phyloP scores from a whole-genome alignment of 495 filamentous ascomycete species.

The Bryoglossum gracile region DNA sequence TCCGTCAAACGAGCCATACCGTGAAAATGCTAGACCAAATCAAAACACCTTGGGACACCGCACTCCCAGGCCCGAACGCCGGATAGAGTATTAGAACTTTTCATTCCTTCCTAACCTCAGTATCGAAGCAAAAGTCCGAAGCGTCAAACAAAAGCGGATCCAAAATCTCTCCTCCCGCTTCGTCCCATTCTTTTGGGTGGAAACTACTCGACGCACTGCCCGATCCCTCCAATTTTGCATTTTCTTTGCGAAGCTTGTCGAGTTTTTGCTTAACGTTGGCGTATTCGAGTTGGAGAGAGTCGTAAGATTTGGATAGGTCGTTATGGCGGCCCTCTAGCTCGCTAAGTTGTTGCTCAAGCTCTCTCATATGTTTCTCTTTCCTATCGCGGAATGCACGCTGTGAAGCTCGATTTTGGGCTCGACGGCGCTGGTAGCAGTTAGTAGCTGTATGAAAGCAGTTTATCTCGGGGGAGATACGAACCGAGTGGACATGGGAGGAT shows the following conservation, averaged over 20 bases:
- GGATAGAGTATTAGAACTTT: background rate
- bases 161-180: slow-evolving; percentile 18
- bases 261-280: slow-evolving; percentile 51
- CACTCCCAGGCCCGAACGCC: slow-evolving; percentile 6
- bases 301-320: slow-evolving; percentile 35
- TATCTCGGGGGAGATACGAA: slow-evolving; percentile 2
- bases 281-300: slow-evolving; percentile 50
- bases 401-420: slow-evolving; percentile 49
- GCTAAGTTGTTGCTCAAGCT: slow-evolving; percentile 72
- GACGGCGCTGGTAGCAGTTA: slow-evolving; percentile 12
- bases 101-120: slow-evolving; percentile 18
- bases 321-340: slow-evolving; percentile 33
- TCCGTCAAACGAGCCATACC: too few species aligned
- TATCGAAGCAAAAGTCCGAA: slow-evolving; percentile 24
- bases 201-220: slow-evolving; percentile 2
- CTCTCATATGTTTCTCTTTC: slow-evolving; percentile 87
- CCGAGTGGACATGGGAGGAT: slow-evolving; percentile 25
- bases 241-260: slow-evolving; percentile 17
- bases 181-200: slow-evolving; percentile 14
- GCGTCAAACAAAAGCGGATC: slow-evolving; percentile 24
- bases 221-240: slow-evolving; percentile 3
- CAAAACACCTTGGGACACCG: background rate
- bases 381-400: slow-evolving; percentile 94
- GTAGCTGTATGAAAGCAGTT: background rate
- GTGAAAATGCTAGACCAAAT: background rate